Percentiles rank a stretch among this genome's conserved stretches.
These are phyloP conservation scores for Coemansia pectinata DNA, from an alignment of 192 early-diverging fungal species.

Conservation along the genomic window DNA sequence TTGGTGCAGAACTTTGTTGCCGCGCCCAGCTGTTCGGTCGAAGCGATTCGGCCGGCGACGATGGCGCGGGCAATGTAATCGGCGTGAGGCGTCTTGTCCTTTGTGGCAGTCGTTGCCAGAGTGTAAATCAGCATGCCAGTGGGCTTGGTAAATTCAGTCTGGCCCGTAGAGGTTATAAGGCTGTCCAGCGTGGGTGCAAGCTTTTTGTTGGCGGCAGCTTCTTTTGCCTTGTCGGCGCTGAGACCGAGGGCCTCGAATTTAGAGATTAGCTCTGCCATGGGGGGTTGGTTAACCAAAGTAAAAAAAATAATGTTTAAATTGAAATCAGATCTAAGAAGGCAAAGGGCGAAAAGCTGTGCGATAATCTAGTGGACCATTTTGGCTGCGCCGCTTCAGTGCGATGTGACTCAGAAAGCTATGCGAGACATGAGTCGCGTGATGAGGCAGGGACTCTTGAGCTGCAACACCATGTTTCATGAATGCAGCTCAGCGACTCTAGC, in stretches of 20 bases:
- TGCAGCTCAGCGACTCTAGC: background rate
- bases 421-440: background rate
- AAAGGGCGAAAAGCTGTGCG: background rate
- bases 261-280: conserved; percentile 54
- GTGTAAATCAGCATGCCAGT: conserved; percentile 83
- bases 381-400: background rate
- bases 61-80: conserved; percentile 84
- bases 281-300: background rate
- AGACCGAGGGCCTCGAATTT: conserved; percentile 89
- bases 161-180: conserved; percentile 70
- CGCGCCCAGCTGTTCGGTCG: conserved; percentile 86
- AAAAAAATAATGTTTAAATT: conserved; percentile 1
- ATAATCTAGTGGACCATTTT: background rate
- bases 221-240: conserved; percentile 87
- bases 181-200: conserved; percentile 73
- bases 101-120: conserved; percentile 83
- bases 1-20: conserved; percentile 87
- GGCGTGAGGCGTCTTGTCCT: conserved; percentile 69
- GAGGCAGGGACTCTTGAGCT: background rate
- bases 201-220: conserved; percentile 96
- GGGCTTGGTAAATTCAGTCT: conserved; percentile 63
- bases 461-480: background rate
- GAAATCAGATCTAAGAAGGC: background rate
- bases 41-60: conserved; percentile 63
- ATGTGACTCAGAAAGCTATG: background rate